phyloP scores from a whole-genome alignment of 2,329 filamentous ascomycete genomes.

The Trichophyton schoenleinii region DNA sequence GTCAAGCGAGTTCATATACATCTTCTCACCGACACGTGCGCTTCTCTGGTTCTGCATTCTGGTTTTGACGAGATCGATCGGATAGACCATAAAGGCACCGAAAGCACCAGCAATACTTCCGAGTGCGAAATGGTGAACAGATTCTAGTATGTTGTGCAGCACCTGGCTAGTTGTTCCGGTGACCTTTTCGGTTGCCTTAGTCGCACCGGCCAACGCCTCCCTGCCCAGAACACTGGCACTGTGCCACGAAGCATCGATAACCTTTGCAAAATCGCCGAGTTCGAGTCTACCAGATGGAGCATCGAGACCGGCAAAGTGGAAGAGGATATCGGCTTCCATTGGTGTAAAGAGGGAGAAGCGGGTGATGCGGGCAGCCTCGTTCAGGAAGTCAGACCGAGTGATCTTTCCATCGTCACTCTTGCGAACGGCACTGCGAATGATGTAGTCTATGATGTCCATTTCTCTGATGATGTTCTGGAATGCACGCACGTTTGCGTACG shows the following conservation, averaged over 20 bases:
- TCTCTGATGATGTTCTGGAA: constrained; percentile 97
- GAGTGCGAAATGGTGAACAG: constrained; percentile 77
- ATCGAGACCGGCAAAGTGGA: constrained; percentile 92
- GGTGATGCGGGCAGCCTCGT: constrained; percentile 81
- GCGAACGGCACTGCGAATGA: constrained; percentile 72
- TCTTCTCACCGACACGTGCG: constrained; percentile 64
- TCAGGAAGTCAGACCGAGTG: constrained; percentile 83
- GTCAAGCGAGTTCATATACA: constrained; percentile 96
- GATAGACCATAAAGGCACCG: constrained; percentile 98
- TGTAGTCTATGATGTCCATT: constrained; percentile 93
- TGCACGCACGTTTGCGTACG: constrained; percentile 90
- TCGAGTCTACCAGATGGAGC: constrained; percentile 75
- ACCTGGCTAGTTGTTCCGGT: constrained; percentile 46
- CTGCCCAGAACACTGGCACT: constrained; percentile 46
- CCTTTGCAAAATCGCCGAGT: constrained; percentile 78
- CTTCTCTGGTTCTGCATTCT: constrained; percentile 94
- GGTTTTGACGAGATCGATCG: constrained; percentile 96
- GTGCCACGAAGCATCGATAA: constrained; percentile 87
- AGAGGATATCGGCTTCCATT: constrained; percentile 97
- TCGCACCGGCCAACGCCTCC: constrained; percentile 31
- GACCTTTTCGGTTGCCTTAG: constrained; percentile 39
- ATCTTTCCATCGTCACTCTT: constrained; percentile 87
- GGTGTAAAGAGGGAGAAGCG: constrained; percentile 94
- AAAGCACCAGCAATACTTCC: constrained; percentile 89
- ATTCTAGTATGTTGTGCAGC: constrained; percentile 56